phyloP scores from a whole-genome alignment of 2,329 filamentous ascomycete species.

The Xylaria digitata region DNA sequence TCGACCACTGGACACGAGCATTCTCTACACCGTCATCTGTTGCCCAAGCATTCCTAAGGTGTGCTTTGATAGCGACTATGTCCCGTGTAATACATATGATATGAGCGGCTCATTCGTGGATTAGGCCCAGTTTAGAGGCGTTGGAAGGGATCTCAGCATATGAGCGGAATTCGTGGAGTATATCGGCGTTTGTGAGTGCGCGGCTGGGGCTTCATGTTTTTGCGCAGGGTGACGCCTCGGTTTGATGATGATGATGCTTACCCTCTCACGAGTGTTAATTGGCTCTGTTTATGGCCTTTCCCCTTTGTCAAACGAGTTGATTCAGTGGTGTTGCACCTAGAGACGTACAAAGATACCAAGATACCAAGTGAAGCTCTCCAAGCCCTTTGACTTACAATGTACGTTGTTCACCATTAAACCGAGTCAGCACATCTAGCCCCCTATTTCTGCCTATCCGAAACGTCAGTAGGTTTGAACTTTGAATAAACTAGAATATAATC shows the following conservation, averaged over 20 bases:
- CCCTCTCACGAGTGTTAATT: slow-evolving; percentile 15
- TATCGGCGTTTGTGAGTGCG: slow-evolving; percentile 28
- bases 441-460: neutral
- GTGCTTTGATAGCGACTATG: slow-evolving; percentile 19
- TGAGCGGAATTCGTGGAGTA: slow-evolving; percentile 25
- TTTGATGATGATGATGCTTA: slow-evolving; percentile 26
- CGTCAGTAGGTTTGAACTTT: neutral
- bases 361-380: slow-evolving; percentile 26
- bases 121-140: slow-evolving; percentile 29
- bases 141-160: slow-evolving; percentile 29
- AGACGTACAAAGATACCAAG: slow-evolving; percentile 27
- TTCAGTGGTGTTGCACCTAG: slow-evolving; percentile 15
- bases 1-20: slow-evolving; percentile 28
- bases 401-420: slow-evolving; percentile 3
- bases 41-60: slow-evolving; percentile 28
- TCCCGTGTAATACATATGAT: slow-evolving; percentile 25
- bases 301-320: slow-evolving; percentile 20
- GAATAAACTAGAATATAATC: neutral
- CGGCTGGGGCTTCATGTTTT: slow-evolving; percentile 22
- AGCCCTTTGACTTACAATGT: slow-evolving; percentile 23
- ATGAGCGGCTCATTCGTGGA: slow-evolving; percentile 18
- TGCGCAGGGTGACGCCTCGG: slow-evolving; percentile 6
- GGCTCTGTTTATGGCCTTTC: slow-evolving; percentile 14
- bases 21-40: slow-evolving; percentile 33
- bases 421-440: neutral